Base-by-base conservation (phyloP, 2,329 filamentous ascomycete genomes). In the Daldinia sp. region DNA sequence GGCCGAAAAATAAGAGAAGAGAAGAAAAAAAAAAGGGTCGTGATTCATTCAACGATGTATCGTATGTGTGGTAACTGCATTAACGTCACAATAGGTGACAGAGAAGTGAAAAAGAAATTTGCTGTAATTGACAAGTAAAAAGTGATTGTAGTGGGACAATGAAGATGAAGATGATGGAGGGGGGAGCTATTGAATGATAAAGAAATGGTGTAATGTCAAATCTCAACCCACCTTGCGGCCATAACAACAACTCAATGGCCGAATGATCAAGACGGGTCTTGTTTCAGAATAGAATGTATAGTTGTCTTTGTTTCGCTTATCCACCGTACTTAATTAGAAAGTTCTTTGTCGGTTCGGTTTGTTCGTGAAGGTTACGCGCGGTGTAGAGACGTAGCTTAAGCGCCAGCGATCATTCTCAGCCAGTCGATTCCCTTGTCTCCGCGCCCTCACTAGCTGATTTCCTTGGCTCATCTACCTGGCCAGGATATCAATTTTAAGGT, bases 371-470 rank as follows among this genome's bases (percentile, higher is more conserved):
- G 60, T 65, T 72, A 73, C 71, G 73, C 73, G 72, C 74, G 73
- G 69, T 73, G 67, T 61, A 60, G 33, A 57, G 46, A 68, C 30
- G 69, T 69, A 59, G 59, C 63, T 76, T 76, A 78, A 75, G 75
- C 76, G 75, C 76, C 57, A 70, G 30, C 50, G 67, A 60, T 63
- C 62, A 68, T 60, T 69, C 63, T 67, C 57, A 67, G 68, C 77
- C 77, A 78, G 73, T 78, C 68, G 65, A 74, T 75, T 70, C 18
- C 65, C 63, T 67, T 71, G 63, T 65, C 67, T 48, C 60, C 66
- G 66, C 67, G 65, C 60, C 60, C 48, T 69, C 59, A 48, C 64
- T 20, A 54, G 55, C 67, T 44, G 53, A 39, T 7, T 60, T 57
- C 20, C 68, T 69, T 65, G 55, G 65, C 60, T 46, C 51, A 44